Evolutionary conservation across 2,329 filamentous ascomycete species (phyloP), one percentile per base, ranked within the genome.

Genomic region (Furcasterigmium sp.): DNA sequence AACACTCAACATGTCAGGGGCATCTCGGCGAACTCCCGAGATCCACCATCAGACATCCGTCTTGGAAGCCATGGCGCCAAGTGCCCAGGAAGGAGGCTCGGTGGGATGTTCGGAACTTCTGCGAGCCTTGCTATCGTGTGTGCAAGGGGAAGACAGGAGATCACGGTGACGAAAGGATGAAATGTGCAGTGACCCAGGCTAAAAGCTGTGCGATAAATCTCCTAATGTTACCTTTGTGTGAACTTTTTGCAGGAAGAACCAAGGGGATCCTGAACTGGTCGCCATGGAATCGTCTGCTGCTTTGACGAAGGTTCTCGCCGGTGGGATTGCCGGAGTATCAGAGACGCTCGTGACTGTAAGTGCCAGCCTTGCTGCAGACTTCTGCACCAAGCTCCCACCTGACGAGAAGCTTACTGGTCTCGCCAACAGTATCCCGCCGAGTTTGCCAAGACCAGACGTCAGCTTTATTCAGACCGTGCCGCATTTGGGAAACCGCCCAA

Each of bases 281-380:
- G 26, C 14, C 3, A 41, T 48, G 43, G 46, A 41, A 7, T 30
- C 35, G 13, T 37, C 46, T 14, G 32, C 40, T 19, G 39, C 40
- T 10, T 32, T 43, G 18, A 45, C 39, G 26, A 43, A 48, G 40
- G 40, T 43, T 34, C 18, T 44, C 19, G 41, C 44, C 20, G 44
- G 41, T 6, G 41, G 42, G 26, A 25, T 44, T 38, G 45, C 45
- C 21, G 45, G 46, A 18, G 39, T 46, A 30, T 41, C 44, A 21
- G 41, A 46, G 38, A 40, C 44, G 20, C 41, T 40, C 25, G 28
- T 48, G 19, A 42, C 39, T 21, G 30, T 41, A 14, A 37, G 30
- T 39, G 21, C 30, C 34, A n/a, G n/a, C 25, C 35, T 17, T 14
- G 19, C 13, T 28, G 26, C 25, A 25, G 30, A 17, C 26, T 18